These are phyloP conservation scores for Naganishia cerealis DNA, from an alignment of 1,284 basidiomycete species.

Conservation along the genomic window DNA sequence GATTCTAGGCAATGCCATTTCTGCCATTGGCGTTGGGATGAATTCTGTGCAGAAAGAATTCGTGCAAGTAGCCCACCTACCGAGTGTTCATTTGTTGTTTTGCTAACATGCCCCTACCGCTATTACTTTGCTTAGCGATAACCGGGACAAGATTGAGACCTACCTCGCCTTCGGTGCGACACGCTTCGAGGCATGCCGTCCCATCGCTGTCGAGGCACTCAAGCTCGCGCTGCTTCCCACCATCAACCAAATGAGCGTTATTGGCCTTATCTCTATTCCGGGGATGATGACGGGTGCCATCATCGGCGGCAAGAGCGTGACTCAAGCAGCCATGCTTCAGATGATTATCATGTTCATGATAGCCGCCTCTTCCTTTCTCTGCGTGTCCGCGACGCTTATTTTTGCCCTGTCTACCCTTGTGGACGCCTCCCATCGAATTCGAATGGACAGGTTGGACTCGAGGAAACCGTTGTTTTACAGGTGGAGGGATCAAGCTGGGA, in stretches of 20 bases:
- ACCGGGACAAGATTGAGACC: constrained; percentile 76
- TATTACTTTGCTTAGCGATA: constrained; percentile 60
- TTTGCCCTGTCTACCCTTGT: constrained; percentile 64
- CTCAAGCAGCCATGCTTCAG: constrained; percentile 78
- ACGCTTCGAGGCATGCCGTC: constrained; percentile 73
- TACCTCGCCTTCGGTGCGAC: constrained; percentile 78
- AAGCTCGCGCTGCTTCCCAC: constrained; percentile 73
- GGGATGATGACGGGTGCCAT: constrained; percentile 88
- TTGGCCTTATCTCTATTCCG: constrained; percentile 67
- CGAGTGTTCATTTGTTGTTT: neutral
- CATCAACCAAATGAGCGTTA: constrained; percentile 81
- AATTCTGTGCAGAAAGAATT: constrained; percentile 56
- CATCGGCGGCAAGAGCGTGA: constrained; percentile 75
- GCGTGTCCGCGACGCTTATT: constrained; percentile 65
- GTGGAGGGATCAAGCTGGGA: constrained; percentile 48
- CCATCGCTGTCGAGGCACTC: constrained; percentile 73
- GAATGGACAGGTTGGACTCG: constrained; percentile 66
- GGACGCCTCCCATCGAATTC: constrained; percentile 67
- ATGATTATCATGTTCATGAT: constrained; percentile 93
- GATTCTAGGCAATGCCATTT: constrained; percentile 77
- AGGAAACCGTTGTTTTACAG: constrained; percentile 60
- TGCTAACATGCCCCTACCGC: neutral
- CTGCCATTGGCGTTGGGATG: constrained; percentile 68
- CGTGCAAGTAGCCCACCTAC: constrained; percentile 59
- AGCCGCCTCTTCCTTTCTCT: constrained; percentile 69